Base-by-base conservation (phyloP, 208 protist genomes). In the Trypanosoma lewisi region DNA sequence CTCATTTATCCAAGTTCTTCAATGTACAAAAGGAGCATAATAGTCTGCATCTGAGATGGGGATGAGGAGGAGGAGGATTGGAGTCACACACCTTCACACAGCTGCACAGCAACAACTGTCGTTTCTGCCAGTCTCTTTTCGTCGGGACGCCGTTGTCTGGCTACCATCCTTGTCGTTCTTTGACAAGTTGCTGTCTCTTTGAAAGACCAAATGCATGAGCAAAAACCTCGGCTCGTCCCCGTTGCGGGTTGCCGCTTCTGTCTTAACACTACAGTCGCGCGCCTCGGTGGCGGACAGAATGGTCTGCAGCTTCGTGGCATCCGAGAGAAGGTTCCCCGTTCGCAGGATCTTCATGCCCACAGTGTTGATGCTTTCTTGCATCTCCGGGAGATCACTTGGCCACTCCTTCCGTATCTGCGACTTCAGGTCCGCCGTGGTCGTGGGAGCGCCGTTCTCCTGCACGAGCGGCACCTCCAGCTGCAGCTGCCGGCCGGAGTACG, bases 401-500 rank as follows among this genome's bases (percentile, higher is more conserved):
- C 83, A 93, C 45, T 89, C 69, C 0, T 14, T 53, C 25, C 80
- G 80, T 27, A 93, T 77, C 53, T 83, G 54, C 36, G 48, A 14
- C 57, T 77, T 77, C n/a, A 93, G 47, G 25, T 72, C 33, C 1
- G 49, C 63, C 4, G 87, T 66, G 2, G 76, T 87, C n/a, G 79
- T 89, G 2, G 60, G 60, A 0, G 51, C 34, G n/a, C 75, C 80
- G 50, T 83, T 70, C 0, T 63, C 53, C 45, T 82, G 72, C 33
- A 33, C 37, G 4, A 93, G 52, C 2, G 83, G 75, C 16, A 90
- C 75, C 17, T 64, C 45, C 51, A 83, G 39, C 53, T 84, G 72
- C 39, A 93, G 64, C n/a, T 85, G 82, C 21, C 72, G 49, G 2
- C 87, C 87, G 30, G 80, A 86, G 64, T 89, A 93, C 31, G 62